phyloP scores from a whole-genome alignment of 2,329 filamentous ascomycete genomes.

The Drechslerella coelobrocha region DNA sequence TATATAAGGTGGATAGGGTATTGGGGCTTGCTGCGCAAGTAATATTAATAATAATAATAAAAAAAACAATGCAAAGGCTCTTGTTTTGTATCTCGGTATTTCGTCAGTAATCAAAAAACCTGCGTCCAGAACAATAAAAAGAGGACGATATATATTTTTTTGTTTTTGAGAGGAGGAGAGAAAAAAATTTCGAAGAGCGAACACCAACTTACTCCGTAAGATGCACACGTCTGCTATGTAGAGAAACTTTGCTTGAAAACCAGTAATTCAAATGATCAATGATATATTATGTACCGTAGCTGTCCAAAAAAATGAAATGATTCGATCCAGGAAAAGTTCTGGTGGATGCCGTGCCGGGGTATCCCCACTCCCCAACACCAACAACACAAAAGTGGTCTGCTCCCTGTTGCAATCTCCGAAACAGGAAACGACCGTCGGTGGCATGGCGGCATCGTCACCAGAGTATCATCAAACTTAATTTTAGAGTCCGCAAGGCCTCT shows the following conservation, averaged over 20 bases:
- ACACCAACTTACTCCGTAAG: too few relatives aligned
- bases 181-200: too few relatives aligned
- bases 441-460: slow-evolving; percentile 18
- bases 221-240: too few relatives aligned
- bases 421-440: slow-evolving; percentile 44
- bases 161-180: too few relatives aligned
- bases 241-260: too few relatives aligned
- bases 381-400: slow-evolving; percentile 22
- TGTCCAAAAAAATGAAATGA: background rate
- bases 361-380: slow-evolving; percentile 32
- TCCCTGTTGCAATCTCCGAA: slow-evolving; percentile 49
- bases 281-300: too few relatives aligned
- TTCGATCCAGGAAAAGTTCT: slow-evolving; percentile 24
- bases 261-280: too few relatives aligned
- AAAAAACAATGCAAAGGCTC: background rate
- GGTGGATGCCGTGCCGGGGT: slow-evolving; percentile 12
- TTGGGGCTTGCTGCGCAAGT: background rate
- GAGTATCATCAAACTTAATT: slow-evolving; percentile 19
- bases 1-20: background rate
- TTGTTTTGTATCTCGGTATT: background rate
- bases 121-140: too few relatives aligned
- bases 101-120: too few relatives aligned
- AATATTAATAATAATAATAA: background rate
- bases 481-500: slow-evolving; percentile 10
- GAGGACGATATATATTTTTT: too few relatives aligned